These are phyloP conservation scores for Rhodotorula babjevae DNA, from an alignment of 768 basidiomycete species.

Conservation along the genomic window DNA sequence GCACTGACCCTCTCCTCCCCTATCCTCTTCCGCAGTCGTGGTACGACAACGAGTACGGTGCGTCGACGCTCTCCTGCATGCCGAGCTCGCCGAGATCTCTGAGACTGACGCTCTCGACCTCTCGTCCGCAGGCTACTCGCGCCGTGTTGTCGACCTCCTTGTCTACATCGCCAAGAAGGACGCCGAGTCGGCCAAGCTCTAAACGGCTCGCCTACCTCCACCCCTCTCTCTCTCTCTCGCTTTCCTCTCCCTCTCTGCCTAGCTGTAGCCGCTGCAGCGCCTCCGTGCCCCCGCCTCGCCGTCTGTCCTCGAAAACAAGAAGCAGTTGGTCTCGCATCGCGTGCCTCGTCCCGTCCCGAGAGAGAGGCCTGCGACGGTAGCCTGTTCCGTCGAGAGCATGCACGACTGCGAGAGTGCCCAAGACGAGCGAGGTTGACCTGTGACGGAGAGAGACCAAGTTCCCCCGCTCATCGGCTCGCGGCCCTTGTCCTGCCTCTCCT, in stretches of 20 bases:
- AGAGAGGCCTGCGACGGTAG: too few relatives aligned
- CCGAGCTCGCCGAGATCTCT: background rate
- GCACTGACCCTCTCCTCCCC: background rate
- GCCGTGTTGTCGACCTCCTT: conserved; percentile 84
- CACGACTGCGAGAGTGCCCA: background rate
- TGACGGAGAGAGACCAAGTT: too few relatives aligned
- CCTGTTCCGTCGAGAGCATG: too few relatives aligned
- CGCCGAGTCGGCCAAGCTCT: conserved; percentile 7
- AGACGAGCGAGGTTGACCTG: background rate
- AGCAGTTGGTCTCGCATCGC: background rate
- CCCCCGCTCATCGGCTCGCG: background rate
- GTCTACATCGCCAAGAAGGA: conserved; percentile 50
- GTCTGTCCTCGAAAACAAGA: background rate
- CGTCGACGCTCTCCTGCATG: background rate
- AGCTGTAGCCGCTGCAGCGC: background rate
- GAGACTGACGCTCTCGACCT: background rate
- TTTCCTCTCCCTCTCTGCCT: background rate
- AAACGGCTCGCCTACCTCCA: background rate
- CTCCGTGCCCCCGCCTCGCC: too few relatives aligned
- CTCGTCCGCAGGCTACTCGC: conserved; percentile 60
- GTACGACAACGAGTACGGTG: conserved; percentile 21
- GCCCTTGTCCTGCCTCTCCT: background rate
- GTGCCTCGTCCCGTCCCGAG: too few relatives aligned
- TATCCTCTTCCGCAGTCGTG: background rate
- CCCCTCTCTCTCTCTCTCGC: too few relatives aligned